A percentile compares a stretch with the other conserved stretches of the same genome.
Evolutionary conservation across 1,284 basidiomycete species (phyloP).

Genomic region (Puccinia horiana): DNA sequence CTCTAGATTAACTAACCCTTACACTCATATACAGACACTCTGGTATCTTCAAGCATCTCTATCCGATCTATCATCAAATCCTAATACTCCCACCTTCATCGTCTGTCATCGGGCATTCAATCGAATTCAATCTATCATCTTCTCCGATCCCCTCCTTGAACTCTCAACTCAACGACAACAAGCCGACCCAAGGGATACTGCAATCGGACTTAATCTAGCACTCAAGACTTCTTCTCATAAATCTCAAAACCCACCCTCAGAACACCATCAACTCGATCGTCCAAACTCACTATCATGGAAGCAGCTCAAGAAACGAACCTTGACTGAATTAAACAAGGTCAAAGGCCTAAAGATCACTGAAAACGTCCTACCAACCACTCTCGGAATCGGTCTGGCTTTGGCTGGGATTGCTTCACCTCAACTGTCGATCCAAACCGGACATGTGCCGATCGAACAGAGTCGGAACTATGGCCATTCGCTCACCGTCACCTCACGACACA

Average conservation of each 20-base stretch:
- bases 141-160: slow-evolving; percentile 72
- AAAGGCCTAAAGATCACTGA: slow-evolving; percentile 52
- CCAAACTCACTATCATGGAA: slow-evolving; percentile 61
- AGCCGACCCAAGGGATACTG: slow-evolving; percentile 25
- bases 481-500: slow-evolving; percentile 36
- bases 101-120: slow-evolving; percentile 91
- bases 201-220: slow-evolving; percentile 26
- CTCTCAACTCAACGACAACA: slow-evolving; percentile 28
- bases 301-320: slow-evolving; percentile 71
- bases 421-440: slow-evolving; percentile 72
- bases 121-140: slow-evolving; percentile 94
- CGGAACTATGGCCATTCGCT: slow-evolving; percentile 63
- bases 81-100: slow-evolving; percentile 72
- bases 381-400: slow-evolving; percentile 81
- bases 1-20: background rate
- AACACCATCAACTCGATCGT: slow-evolving; percentile 59
- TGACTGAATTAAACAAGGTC: slow-evolving; percentile 55
- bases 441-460: slow-evolving; percentile 86
- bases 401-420: slow-evolving; percentile 76
- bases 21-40: slow-evolving; percentile 68
- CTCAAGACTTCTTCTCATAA: slow-evolving; percentile 51
- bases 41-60: slow-evolving; percentile 97
- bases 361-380: slow-evolving; percentile 63
- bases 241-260: slow-evolving; percentile 52
- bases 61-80: slow-evolving; percentile 72